Evolutionary conservation across 257 asterid species (phyloP), one percentile per base, ranked within the genome.

Genomic region (Cynanchum wilfordii): DNA sequence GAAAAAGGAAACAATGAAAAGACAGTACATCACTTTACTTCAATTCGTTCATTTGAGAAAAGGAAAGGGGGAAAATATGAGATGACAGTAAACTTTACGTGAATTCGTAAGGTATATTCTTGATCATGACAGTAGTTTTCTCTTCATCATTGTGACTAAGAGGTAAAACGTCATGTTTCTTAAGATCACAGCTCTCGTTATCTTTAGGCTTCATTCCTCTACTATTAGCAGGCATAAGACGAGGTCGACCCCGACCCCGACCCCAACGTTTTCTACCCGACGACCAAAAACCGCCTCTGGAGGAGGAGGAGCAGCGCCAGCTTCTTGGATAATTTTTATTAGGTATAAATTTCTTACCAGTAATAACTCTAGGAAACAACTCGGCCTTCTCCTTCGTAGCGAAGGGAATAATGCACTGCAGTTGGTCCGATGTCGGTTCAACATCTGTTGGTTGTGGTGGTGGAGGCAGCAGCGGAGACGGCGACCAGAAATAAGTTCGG

Each of bases 41-140:
- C 42, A 12, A 19, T 19, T 56, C 71, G 6, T 25, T 57, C 47
- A 33, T 42, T 42, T 42, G 47, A 17, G 24, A 7, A 62, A 5
- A 27, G 49, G 67, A 38, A 27, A 44, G 6, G 30, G 47, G 29
- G 10, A n/a, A 75, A 45, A 47, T 30, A 17, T n/a, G 15, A 59
- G 17, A 36, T 7, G 4, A 22, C 58, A 51, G 9, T 17, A 6
- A 66, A 40, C 57, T 16, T 10, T 85, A 90, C 97, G 81, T 77
- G 81, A 76, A 87, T 22, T 74, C 69, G 63, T 86, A 81, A 0
- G 97, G 96, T 1, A 90, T 84, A 33, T 90, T 87, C 74, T 86
- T 90, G 55, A 90, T 86, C 97, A 90, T 87, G 68, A 90, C 74
- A 3, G 93, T 77, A 0, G 93, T 85, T 7, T 77, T 73, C 2